A percentile compares a stretch with the other conserved stretches of the same genome.
Conservation (phyloP, 257 asterid genomes). For the Coffea eugenioides region DNA sequence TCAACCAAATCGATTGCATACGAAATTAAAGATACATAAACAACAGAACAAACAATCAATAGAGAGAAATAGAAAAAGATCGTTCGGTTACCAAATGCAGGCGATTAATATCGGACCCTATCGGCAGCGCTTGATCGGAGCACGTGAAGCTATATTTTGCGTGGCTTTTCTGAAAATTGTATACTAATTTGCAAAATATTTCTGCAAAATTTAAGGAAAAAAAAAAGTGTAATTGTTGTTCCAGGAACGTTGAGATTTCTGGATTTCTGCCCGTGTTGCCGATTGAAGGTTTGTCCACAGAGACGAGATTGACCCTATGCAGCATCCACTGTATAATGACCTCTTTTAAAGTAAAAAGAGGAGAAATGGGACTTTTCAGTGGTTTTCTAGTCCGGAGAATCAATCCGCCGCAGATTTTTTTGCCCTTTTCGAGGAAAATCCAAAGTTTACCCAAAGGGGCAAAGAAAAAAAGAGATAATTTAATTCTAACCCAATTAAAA, state of each 20-base stretch:
- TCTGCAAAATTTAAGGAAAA: background rate
- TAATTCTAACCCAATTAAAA: too few species aligned
- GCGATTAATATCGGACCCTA: constrained; percentile 3
- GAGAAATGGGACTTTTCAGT: background rate
- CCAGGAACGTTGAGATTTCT: background rate
- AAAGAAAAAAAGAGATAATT: too few species aligned
- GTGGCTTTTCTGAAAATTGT: background rate
- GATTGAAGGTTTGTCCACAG: background rate
- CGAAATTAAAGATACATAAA: background rate
- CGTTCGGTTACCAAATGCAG: constrained; percentile 1
- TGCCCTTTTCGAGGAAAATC: too few species aligned
- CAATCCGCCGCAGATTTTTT: too few species aligned
- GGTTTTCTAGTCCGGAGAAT: background rate
- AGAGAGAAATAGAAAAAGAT: background rate
- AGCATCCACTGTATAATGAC: too few species aligned
- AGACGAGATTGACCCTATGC: constrained; percentile 6
- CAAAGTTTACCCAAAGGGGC: too few species aligned
- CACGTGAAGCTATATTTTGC: background rate
- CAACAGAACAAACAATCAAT: background rate
- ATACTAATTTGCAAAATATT: too few species aligned
- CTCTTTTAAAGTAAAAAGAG: background rate
- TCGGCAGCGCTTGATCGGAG: background rate
- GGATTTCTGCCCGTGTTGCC: background rate
- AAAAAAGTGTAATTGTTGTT: background rate
- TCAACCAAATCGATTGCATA: too few species aligned